These are phyloP conservation scores for Epichloe coenophiala DNA, from an alignment of 2,329 filamentous ascomycete species.

Conservation along the genomic window DNA sequence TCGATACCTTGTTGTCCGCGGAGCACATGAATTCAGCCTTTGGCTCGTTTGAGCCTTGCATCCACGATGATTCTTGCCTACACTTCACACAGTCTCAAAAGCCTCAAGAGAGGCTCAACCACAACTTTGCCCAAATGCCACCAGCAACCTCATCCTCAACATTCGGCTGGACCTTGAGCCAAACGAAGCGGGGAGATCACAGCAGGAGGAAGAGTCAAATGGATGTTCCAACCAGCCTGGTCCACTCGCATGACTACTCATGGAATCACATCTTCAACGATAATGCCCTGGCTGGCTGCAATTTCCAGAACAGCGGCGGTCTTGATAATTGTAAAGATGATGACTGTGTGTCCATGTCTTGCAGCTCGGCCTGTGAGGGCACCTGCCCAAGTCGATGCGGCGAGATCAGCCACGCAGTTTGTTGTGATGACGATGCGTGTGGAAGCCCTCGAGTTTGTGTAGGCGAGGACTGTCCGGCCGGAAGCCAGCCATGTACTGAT, in stretches of 20 bases:
- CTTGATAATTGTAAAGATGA: slow-evolving; percentile 9
- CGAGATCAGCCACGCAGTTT: slow-evolving; percentile 17
- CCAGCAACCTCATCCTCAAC: background rate
- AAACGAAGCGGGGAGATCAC: background rate
- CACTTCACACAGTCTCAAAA: slow-evolving; percentile 8
- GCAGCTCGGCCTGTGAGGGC: slow-evolving; percentile 21
- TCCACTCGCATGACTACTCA: slow-evolving; percentile 5
- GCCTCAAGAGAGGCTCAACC: slow-evolving; percentile 5
- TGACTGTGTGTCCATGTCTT: slow-evolving; percentile 20
- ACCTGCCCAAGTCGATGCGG: slow-evolving; percentile 23
- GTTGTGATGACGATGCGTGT: slow-evolving; percentile 24
- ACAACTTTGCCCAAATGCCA: slow-evolving; percentile 5
- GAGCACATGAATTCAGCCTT: slow-evolving; percentile 14
- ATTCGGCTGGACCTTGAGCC: background rate
- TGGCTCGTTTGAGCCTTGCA: slow-evolving; percentile 14
- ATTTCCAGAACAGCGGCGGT: background rate
- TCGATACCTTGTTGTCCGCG: slow-evolving; percentile 13
- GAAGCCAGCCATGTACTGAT: slow-evolving; percentile 22
- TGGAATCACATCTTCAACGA: slow-evolving; percentile 10
- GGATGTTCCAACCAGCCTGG: slow-evolving; percentile 1
- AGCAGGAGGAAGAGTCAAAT: background rate
- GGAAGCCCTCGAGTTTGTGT: slow-evolving; percentile 12
- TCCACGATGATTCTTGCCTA: slow-evolving; percentile 21
- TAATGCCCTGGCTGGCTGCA: slow-evolving; percentile 1
- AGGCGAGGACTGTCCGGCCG: slow-evolving; percentile 22